phyloP scores from a whole-genome alignment of 2,329 filamentous ascomycete species.

The Curvularia sp. region DNA sequence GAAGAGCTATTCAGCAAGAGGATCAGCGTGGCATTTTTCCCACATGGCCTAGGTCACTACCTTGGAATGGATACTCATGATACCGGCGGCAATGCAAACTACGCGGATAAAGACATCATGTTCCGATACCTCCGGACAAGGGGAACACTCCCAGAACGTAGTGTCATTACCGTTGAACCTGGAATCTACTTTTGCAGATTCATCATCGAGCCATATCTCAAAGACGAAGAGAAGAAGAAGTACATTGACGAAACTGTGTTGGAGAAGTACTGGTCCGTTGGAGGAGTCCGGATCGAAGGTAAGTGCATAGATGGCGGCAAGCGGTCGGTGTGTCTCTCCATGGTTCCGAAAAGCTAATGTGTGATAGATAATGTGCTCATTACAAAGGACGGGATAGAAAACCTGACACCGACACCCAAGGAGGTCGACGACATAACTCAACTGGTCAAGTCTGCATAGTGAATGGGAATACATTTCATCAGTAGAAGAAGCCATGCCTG shows the following conservation, averaged over 20 bases:
- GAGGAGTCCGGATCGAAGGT: constrained; percentile 86
- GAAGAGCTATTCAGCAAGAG: constrained; percentile 55
- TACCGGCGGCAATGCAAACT: constrained; percentile 58
- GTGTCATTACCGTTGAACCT: constrained; percentile 93
- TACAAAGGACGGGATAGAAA: constrained; percentile 79
- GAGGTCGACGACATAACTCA: constrained; percentile 70
- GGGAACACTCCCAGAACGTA: constrained; percentile 74
- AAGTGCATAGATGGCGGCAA: background rate
- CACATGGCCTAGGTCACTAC: constrained; percentile 60
- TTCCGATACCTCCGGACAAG: constrained; percentile 87
- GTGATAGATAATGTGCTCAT: constrained; percentile 77
- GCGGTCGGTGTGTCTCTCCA: too few relatives aligned
- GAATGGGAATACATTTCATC: background rate
- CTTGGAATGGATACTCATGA: constrained; percentile 63
- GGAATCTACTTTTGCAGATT: constrained; percentile 81
- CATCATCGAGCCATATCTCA: constrained; percentile 74
- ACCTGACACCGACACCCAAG: constrained; percentile 82
- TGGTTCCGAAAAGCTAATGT: constrained; percentile 12
- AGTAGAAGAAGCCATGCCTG: background rate
- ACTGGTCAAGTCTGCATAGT: constrained; percentile 56
- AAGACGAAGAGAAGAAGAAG: constrained; percentile 65
- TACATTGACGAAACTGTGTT: constrained; percentile 72
- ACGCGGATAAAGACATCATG: constrained; percentile 76
- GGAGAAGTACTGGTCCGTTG: constrained; percentile 76
- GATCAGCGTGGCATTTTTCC: constrained; percentile 59